Percentiles rank a stretch among this genome's conserved stretches.
Conservation (phyloP, 495 filamentous ascomycete species). For the Penicillium coprophilum region DNA sequence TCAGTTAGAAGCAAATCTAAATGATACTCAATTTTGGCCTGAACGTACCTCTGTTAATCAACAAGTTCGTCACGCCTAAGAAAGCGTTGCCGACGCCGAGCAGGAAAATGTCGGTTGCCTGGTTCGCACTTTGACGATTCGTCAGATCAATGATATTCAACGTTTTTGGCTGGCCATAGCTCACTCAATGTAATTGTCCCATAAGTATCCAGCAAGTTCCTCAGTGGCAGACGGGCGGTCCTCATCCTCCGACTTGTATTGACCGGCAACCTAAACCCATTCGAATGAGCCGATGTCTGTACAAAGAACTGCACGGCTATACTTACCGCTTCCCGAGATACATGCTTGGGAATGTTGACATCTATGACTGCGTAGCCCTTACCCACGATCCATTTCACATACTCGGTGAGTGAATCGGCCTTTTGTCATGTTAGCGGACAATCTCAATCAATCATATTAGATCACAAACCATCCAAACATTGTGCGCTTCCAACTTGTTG, state of each 20-base stretch:
- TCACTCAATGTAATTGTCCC: conserved; percentile 95
- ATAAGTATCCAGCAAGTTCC: conserved; percentile 81
- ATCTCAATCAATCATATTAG: conserved; percentile 7
- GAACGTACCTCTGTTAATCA: conserved; percentile 62
- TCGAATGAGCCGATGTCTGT: conserved; percentile 18
- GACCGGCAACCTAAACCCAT: conserved; percentile 30
- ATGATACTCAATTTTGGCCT: background rate
- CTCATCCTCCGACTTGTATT: conserved; percentile 45
- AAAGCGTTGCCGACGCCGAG: conserved; percentile 81
- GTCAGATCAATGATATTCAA: conserved; percentile 3
- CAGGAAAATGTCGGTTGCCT: conserved; percentile 70
- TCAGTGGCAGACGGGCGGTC: conserved; percentile 55
- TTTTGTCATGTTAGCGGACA: conserved; percentile 49
- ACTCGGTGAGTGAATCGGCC: conserved; percentile 74
- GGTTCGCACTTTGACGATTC: conserved; percentile 51
- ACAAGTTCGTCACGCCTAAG: conserved; percentile 64
- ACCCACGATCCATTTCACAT: conserved; percentile 75
- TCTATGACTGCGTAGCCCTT: conserved; percentile 81
- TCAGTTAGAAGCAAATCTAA: conserved; percentile 17
- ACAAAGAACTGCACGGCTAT: background rate
- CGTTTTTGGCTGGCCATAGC: conserved; percentile 5
- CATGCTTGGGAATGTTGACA: conserved; percentile 78
- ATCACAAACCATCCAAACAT: conserved; percentile 77
- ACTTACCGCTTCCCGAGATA: conserved; percentile 46
- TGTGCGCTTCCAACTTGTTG: conserved; percentile 74